These are phyloP conservation scores for Talaromyces albobiverticillius DNA, from an alignment of 2,329 filamentous ascomycete species.

Conservation along the genomic window DNA sequence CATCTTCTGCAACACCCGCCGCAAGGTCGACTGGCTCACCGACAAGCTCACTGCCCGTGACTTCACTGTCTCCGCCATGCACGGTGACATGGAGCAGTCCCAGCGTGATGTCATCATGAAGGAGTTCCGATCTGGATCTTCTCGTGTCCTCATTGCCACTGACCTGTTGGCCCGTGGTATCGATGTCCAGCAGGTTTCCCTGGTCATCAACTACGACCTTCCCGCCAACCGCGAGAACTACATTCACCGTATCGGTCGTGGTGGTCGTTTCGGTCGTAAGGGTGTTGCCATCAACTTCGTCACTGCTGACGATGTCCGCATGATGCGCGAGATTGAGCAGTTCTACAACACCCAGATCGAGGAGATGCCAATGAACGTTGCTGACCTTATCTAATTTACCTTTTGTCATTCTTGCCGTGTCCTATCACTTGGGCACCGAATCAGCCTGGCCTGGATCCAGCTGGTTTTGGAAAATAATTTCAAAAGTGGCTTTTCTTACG, in stretches of 20 bases:
- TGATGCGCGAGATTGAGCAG: slow-evolving; percentile 99
- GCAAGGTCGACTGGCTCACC: slow-evolving; percentile 99
- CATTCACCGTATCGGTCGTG: slow-evolving; percentile 99
- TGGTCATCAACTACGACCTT: slow-evolving; percentile 99
- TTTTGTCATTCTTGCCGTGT: slow-evolving; percentile 19
- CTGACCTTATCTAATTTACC: slow-evolving; percentile 49
- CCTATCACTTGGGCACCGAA: slow-evolving; percentile 9
- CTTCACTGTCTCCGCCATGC: slow-evolving; percentile 99
- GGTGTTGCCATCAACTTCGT: slow-evolving; percentile 99
- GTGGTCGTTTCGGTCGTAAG: slow-evolving; percentile 99
- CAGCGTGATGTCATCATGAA: slow-evolving; percentile 99
- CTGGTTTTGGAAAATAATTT: slow-evolving; percentile 18
- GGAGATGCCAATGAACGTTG: slow-evolving; percentile 98
- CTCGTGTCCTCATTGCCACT: slow-evolving; percentile 96
- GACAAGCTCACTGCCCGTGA: slow-evolving; percentile 98
- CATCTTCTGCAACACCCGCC: slow-evolving; percentile 99
- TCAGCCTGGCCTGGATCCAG: slow-evolving; percentile 15
- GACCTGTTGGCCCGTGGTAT: slow-evolving; percentile 98
- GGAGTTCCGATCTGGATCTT: slow-evolving; percentile 98
- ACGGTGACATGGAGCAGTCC: slow-evolving; percentile 97
- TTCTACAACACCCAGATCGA: slow-evolving; percentile 99
- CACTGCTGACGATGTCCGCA: slow-evolving; percentile 96
- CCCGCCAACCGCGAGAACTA: slow-evolving; percentile 99
- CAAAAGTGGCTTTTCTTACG: slow-evolving; percentile 40
- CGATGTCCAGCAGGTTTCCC: slow-evolving; percentile 98